Percentiles rank a stretch among this genome's conserved stretches.
Conservation (phyloP, 768 basidiomycete genomes). For the Phallus indusiatus region DNA sequence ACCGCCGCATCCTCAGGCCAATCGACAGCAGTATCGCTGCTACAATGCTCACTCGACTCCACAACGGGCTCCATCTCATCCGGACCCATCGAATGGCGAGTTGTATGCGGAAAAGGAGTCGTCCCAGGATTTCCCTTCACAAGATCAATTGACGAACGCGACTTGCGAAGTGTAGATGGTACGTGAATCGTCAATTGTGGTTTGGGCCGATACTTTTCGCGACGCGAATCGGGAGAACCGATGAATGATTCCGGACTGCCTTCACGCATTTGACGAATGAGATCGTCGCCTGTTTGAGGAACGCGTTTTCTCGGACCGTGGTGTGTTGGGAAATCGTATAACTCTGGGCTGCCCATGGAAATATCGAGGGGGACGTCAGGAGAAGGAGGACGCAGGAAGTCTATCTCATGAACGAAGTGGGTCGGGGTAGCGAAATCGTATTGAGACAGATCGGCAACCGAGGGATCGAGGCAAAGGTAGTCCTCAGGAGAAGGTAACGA, state of each 20-base stretch:
- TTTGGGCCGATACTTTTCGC: not conserved
- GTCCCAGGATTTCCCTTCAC: not conserved
- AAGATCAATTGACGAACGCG: not conserved
- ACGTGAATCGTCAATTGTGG: slow-evolving; percentile 6
- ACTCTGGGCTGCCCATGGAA: not conserved
- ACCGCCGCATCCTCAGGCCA: not conserved
- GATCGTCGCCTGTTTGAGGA: slow-evolving; percentile 1
- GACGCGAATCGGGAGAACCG: not conserved
- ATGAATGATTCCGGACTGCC: not conserved
- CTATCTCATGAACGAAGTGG: not conserved
- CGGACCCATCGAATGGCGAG: not conserved
- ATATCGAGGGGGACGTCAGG: not conserved
- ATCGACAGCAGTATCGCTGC: not conserved
- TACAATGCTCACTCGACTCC: not conserved
- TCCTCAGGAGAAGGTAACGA: not conserved
- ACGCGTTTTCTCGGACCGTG: not conserved
- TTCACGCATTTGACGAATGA: not conserved
- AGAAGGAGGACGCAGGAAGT: not conserved
- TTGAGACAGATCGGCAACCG: not conserved
- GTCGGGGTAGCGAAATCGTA: not conserved
- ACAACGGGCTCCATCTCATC: not conserved
- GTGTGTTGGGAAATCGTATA: not conserved
- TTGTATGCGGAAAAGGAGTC: not conserved
- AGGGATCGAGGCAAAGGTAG: not conserved
- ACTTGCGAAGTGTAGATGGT: not conserved